A percentile compares a stretch with the other conserved stretches of the same genome.
Evolutionary conservation across 495 filamentous ascomycete species (phyloP).

Genomic region (Podospora fimiseda): DNA sequence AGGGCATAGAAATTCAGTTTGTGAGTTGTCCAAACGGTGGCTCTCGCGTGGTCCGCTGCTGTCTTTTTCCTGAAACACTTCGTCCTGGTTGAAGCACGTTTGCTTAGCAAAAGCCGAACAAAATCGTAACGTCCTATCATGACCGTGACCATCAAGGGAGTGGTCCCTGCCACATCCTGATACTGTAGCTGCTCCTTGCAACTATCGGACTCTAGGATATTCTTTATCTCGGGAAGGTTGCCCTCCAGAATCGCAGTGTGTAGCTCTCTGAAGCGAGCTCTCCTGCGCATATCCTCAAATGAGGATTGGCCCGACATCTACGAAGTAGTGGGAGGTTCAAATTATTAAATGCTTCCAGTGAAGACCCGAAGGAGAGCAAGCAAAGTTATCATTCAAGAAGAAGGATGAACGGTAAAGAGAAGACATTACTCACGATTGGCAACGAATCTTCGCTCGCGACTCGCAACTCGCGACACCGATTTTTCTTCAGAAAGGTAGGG

Average conservation of each 20-base stretch:
- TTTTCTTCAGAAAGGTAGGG: too few relatives aligned
- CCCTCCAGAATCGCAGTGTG: slow-evolving; percentile 3
- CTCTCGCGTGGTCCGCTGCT: background rate
- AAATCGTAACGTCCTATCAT: slow-evolving; percentile 2
- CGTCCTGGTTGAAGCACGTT: background rate
- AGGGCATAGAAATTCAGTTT: background rate
- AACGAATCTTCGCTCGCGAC: too few relatives aligned
- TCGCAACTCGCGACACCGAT: too few relatives aligned
- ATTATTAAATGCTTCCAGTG: too few relatives aligned
- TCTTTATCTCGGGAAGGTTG: background rate
- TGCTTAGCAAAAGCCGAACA: background rate
- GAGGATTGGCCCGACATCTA: too few relatives aligned
- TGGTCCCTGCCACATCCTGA: slow-evolving; percentile 1
- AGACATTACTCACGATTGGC: too few relatives aligned
- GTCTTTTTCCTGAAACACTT: background rate
- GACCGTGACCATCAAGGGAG: slow-evolving; percentile 9
- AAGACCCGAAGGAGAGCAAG: too few relatives aligned
- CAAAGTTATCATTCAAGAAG: too few relatives aligned
- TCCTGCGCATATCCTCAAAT: too few relatives aligned
- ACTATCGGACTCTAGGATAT: background rate
- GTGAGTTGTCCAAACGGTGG: background rate
- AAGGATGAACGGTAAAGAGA: too few relatives aligned
- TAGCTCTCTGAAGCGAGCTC: background rate
- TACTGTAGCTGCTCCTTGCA: background rate
- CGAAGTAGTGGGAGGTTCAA: too few relatives aligned